A percentile compares a stretch with the other conserved stretches of the same genome.
Evolutionary conservation across 768 basidiomycete species (phyloP).

Genomic region (Mycena crocata): DNA sequence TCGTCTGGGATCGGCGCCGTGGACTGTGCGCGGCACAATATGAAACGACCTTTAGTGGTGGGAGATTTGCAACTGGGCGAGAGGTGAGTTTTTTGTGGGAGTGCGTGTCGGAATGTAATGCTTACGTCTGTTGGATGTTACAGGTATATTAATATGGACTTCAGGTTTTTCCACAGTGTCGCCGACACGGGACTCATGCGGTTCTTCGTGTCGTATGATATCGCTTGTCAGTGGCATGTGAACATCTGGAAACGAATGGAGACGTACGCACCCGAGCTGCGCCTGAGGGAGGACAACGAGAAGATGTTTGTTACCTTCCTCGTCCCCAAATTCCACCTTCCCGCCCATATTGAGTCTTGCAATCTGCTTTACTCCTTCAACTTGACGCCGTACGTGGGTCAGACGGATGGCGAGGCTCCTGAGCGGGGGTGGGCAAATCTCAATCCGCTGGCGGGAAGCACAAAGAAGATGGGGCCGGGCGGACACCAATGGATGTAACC

Average conservation of each 20-base stretch:
- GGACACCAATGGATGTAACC: no score
- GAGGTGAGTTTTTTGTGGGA: background rate
- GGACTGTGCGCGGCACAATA: background rate
- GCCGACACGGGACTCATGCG: background rate
- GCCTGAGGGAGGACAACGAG: background rate
- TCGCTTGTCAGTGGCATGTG: conserved; percentile 30
- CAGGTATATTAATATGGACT: background rate
- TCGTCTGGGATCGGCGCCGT: background rate
- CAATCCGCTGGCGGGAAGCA: background rate
- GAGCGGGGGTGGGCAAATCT: conserved; percentile 14
- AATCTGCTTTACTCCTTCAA: conserved; percentile 36
- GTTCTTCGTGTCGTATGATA: conserved; percentile 39
- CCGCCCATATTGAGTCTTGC: background rate
- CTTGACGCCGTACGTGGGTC: conserved; percentile 43
- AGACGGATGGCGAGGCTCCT: conserved; percentile 47
- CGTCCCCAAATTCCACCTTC: background rate
- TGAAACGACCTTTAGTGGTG: background rate
- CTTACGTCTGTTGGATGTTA: background rate
- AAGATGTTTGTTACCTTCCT: background rate
- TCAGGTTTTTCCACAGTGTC: background rate
- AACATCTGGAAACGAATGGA: background rate
- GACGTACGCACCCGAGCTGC: background rate
- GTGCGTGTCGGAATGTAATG: background rate
- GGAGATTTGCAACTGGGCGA: background rate
- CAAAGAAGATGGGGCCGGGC: background rate